Conservation (phyloP, 75 land plant genomes). For the Pinus albicaulis region DNA sequence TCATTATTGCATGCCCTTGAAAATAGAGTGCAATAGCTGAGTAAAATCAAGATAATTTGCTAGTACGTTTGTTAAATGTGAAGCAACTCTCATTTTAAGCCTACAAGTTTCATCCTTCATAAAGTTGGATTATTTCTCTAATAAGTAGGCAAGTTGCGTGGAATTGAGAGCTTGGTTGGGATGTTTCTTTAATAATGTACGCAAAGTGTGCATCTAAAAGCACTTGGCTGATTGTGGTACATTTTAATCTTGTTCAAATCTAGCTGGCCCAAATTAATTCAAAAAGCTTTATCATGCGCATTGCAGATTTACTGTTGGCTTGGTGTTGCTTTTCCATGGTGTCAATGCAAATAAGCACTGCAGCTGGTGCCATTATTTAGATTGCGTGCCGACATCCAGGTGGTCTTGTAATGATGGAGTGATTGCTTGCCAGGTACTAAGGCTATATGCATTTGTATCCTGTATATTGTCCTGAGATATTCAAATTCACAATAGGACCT, state of each 20-base stretch:
- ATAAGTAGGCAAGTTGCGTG: not conserved
- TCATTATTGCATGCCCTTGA: conserved; percentile 2
- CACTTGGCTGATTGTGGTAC: not conserved
- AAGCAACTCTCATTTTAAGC: not conserved
- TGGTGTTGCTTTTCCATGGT: conserved; percentile 58
- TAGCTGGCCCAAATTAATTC: not conserved
- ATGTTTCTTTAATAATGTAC: not conserved
- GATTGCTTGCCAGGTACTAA: conserved; percentile 8
- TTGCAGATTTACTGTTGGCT: conserved; percentile 49
- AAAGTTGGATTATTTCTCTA: not conserved
- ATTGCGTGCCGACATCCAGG: conserved; percentile 64
- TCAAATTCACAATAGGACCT: not conserved
- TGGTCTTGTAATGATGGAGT: conserved; percentile 59
- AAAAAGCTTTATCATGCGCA: not conserved
- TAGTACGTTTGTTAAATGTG: not conserved
- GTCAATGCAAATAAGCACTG: conserved; percentile 68
- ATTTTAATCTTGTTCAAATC: not conserved
- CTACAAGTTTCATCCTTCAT: not conserved
- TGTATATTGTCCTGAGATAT: not conserved
- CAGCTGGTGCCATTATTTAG: conserved; percentile 81
- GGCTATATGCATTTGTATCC: not conserved
- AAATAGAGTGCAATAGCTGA: not conserved
- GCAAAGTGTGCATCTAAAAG: not conserved
- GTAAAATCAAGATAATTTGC: not conserved
- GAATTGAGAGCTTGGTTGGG: conserved; percentile 10